These are phyloP conservation scores for Handroanthus guayacan DNA, from an alignment of 257 asterid species.

Conservation along the genomic window DNA sequence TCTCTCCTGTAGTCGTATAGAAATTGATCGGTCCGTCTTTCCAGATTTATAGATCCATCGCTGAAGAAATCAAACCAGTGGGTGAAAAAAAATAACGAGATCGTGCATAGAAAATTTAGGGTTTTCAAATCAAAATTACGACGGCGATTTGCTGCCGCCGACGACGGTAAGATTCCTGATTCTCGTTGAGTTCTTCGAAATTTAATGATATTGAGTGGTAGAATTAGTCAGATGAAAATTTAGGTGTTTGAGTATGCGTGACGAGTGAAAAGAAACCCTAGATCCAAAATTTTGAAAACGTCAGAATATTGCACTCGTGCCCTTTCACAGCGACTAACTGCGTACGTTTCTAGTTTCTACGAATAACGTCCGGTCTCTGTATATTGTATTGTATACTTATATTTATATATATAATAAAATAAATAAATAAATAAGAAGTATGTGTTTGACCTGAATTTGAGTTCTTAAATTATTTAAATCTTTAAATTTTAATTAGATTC, in stretches of 20 bases:
- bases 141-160: neutral
- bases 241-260: constrained; percentile 33
- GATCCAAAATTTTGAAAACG: constrained; percentile 28
- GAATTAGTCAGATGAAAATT: constrained; percentile 30
- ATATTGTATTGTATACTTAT: too few relatives aligned
- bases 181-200: constrained; percentile 30
- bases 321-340: neutral
- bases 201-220: constrained; percentile 38
- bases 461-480: too few relatives aligned
- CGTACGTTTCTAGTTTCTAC: neutral
- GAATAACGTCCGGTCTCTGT: too few relatives aligned
- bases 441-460: too few relatives aligned
- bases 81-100: neutral
- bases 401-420: too few relatives aligned
- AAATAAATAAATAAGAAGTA: too few relatives aligned
- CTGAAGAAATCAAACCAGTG: constrained; percentile 3
- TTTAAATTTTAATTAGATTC: too few relatives aligned
- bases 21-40: constrained; percentile 35
- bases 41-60: constrained; percentile 40
- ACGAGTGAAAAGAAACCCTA: constrained; percentile 44
- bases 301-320: neutral
- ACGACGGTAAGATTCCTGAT: constrained; percentile 16
- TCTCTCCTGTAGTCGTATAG: neutral
- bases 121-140: constrained; percentile 47
- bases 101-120: constrained; percentile 31